Evolutionary conservation across 1,284 basidiomycete genomes (phyloP).

Genomic region (Austropuccinia psidii): DNA sequence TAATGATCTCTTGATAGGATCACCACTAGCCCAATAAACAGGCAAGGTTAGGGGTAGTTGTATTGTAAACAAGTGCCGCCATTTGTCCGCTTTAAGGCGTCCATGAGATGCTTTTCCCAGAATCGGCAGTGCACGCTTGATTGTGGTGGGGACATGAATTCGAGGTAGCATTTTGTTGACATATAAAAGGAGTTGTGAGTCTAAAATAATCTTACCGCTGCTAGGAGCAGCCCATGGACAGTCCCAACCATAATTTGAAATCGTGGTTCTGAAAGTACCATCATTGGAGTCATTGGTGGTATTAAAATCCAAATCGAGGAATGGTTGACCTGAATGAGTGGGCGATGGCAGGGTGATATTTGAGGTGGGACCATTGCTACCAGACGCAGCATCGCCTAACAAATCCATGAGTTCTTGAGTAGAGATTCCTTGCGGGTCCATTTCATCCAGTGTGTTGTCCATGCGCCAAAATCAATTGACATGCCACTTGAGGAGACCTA

Average conservation of each 20-base stretch:
- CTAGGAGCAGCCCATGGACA: background rate
- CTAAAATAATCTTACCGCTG: background rate
- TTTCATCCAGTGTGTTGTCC: background rate
- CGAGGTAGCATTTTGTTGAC: conserved; percentile 1
- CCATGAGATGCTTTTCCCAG: conserved; percentile 34
- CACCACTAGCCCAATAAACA: background rate
- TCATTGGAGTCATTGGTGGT: background rate
- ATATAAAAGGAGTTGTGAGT: background rate
- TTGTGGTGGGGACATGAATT: conserved; percentile 1
- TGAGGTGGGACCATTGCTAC: background rate
- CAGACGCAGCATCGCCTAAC: background rate
- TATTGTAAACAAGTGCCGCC: conserved; percentile 24
- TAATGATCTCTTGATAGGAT: background rate
- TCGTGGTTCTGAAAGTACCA: background rate
- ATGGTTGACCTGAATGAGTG: background rate
- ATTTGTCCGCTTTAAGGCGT: conserved; percentile 38
- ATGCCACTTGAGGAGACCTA: conserved; percentile 14
- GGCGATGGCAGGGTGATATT: background rate
- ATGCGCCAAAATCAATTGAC: conserved; percentile 6
- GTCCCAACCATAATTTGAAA: background rate
- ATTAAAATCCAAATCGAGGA: background rate
- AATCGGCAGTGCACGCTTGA: conserved; percentile 2
- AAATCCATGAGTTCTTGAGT: background rate
- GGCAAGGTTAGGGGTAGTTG: conserved; percentile 17
- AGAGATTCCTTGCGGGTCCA: background rate